phyloP scores from a whole-genome alignment of 202 grass and related monocot genomes.

The Zizania palustris region DNA sequence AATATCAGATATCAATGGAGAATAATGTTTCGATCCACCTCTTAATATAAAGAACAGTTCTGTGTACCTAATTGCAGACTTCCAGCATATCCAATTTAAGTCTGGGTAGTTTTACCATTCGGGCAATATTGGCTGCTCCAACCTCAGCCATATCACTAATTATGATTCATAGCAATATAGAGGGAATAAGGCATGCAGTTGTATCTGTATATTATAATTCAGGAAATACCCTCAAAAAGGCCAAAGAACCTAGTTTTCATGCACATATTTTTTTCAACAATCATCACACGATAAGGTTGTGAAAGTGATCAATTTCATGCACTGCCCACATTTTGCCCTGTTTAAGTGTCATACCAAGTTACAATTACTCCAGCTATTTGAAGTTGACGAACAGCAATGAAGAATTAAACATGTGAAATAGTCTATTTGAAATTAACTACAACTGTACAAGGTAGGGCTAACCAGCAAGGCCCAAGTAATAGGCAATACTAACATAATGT shows the following conservation, averaged over 20 bases:
- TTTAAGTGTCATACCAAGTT: neutral
- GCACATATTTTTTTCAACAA: neutral
- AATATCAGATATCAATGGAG: neutral
- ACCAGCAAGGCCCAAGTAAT: neutral
- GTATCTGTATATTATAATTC: neutral
- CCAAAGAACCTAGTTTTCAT: neutral
- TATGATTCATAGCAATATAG: neutral
- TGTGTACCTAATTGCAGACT: neutral
- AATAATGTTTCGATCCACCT: neutral
- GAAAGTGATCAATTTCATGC: neutral
- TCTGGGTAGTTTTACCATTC: neutral
- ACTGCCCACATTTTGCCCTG: neutral
- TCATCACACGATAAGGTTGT: neutral
- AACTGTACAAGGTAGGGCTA: neutral
- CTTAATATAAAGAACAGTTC: neutral
- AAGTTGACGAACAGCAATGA: neutral
- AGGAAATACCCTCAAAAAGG: neutral
- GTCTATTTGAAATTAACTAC: neutral
- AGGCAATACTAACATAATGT: neutral
- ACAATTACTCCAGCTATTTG: neutral
- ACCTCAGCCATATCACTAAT: constrained; percentile 6
- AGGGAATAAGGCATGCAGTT: neutral
- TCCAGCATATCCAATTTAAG: neutral
- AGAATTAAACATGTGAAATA: neutral
- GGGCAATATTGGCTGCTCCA: neutral